Conservation (phyloP, 2,329 filamentous ascomycete genomes). For the Metarhizium guizhouense region DNA sequence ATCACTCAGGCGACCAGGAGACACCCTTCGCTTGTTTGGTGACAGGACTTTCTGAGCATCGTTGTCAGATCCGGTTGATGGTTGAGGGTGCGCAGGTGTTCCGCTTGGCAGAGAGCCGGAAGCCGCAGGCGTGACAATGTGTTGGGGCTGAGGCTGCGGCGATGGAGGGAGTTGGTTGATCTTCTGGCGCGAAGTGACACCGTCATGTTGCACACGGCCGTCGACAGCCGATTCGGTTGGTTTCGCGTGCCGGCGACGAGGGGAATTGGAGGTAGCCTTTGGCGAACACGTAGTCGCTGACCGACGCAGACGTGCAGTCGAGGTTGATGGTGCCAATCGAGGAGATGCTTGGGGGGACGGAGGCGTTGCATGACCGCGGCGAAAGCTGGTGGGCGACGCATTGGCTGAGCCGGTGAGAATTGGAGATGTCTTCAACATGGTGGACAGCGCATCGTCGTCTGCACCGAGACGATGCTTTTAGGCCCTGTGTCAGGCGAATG, state of each 20-base stretch:
- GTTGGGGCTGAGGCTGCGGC: not conserved
- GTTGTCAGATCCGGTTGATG: not conserved
- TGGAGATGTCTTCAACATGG: conserved; percentile 52
- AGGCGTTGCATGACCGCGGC: conserved; percentile 18
- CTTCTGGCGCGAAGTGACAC: not conserved
- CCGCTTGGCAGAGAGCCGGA: not conserved
- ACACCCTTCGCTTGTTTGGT: conserved; percentile 24
- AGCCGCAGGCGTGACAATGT: not conserved
- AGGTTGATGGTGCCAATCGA: conserved; percentile 12
- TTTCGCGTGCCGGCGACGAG: conserved; percentile 14
- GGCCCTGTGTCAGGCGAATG: not conserved
- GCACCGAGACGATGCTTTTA: not conserved
- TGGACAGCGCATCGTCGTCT: conserved; percentile 38
- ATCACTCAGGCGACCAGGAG: conserved; percentile 9
- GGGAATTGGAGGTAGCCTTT: conserved; percentile 7
- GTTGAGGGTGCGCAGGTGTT: not conserved
- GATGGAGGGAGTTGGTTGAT: not conserved
- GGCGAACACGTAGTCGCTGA: conserved; percentile 13
- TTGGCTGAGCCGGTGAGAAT: conserved; percentile 40
- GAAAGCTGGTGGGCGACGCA: conserved; percentile 41
- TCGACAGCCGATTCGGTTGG: not conserved
- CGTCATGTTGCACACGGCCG: not conserved
- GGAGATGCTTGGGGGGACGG: conserved; percentile 16
- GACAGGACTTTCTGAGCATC: conserved; percentile 12
- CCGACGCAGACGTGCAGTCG: not conserved